Percentiles rank a stretch among this genome's conserved stretches.
Conservation (phyloP, 495 filamentous ascomycete genomes). For the Penicillium crystallinum region DNA sequence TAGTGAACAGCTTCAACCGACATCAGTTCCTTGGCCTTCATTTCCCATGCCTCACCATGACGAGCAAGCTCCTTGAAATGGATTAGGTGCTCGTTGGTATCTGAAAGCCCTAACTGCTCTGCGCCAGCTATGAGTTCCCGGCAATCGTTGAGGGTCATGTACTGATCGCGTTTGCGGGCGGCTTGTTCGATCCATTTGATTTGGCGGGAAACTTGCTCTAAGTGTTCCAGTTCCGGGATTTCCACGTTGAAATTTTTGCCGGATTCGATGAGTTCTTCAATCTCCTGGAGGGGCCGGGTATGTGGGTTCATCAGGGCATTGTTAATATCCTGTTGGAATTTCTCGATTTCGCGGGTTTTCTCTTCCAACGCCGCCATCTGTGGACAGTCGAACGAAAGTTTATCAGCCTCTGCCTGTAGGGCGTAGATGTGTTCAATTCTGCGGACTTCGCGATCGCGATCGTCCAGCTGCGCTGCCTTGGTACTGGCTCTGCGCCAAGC, state of each 20-base stretch:
- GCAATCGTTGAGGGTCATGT: slow-evolving; percentile 70
- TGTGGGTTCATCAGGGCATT: slow-evolving; percentile 58
- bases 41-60: slow-evolving; percentile 82
- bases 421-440: slow-evolving; percentile 86
- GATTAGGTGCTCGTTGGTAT: slow-evolving; percentile 68
- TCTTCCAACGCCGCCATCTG: slow-evolving; percentile 87
- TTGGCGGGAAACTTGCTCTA: slow-evolving; percentile 76
- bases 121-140: slow-evolving; percentile 71
- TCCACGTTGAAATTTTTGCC: slow-evolving; percentile 91
- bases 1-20: slow-evolving; percentile 85
- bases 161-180: slow-evolving; percentile 53
- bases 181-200: slow-evolving; percentile 86
- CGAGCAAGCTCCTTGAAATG: slow-evolving; percentile 70
- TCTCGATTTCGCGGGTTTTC: slow-evolving; percentile 78
- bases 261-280: slow-evolving; percentile 83
- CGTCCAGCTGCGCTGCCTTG: slow-evolving; percentile 77
- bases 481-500: slow-evolving; percentile 76
- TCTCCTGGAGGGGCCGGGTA: slow-evolving; percentile 59
- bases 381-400: slow-evolving; percentile 88
- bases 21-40: slow-evolving; percentile 91
- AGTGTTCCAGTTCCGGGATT: slow-evolving; percentile 82
- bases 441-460: slow-evolving; percentile 81
- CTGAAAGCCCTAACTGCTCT: slow-evolving; percentile 66
- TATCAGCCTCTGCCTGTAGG: slow-evolving; percentile 77
- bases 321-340: slow-evolving; percentile 76